These are phyloP conservation scores for Wickerhamomyces sydowiorum DNA, from an alignment of 805 yeast genomes.

Conservation along the genomic window DNA sequence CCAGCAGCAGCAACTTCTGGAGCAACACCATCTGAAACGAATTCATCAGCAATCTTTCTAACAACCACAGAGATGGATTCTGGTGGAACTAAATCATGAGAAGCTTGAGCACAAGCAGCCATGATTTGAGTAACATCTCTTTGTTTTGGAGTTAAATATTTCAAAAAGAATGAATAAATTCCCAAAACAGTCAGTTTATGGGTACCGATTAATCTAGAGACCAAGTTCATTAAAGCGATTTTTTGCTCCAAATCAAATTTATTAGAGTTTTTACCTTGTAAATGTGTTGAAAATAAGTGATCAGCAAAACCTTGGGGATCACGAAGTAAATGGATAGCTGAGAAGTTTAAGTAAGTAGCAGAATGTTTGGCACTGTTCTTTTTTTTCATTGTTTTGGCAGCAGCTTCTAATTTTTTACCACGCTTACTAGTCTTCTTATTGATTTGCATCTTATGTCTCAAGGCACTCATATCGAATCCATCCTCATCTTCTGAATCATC, in stretches of 20 bases:
- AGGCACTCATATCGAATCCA: slow-evolving; percentile 62
- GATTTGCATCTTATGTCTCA: slow-evolving; percentile 76
- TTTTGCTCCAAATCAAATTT: slow-evolving; percentile 83
- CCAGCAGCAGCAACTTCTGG: slow-evolving; percentile 99
- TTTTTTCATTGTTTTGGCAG: slow-evolving; percentile 63
- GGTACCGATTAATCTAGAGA: slow-evolving; percentile 87
- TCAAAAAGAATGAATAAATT: slow-evolving; percentile 80
- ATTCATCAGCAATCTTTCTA: slow-evolving; percentile 93
- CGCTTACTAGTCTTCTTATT: slow-evolving; percentile 80
- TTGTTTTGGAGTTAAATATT: slow-evolving; percentile 92
- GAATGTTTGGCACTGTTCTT: slow-evolving; percentile 51
- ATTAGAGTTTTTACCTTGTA: slow-evolving; percentile 63
- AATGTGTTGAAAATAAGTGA: slow-evolving; percentile 62
- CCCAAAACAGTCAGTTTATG: slow-evolving; percentile 91
- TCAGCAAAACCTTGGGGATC: slow-evolving; percentile 99
- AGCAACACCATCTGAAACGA: slow-evolving; percentile 97
- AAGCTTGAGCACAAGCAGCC: slow-evolving; percentile 96
- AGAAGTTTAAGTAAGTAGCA: slow-evolving; percentile 76
- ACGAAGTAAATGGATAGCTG: slow-evolving; percentile 88
- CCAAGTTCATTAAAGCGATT: slow-evolving; percentile 78
- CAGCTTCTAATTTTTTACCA: slow-evolving; percentile 73
- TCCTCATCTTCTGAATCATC: slow-evolving; percentile 66
- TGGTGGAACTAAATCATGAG: slow-evolving; percentile 97
- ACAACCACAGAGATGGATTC: slow-evolving; percentile 77
- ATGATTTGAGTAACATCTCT: slow-evolving; percentile 88